Percentiles rank a stretch among this genome's conserved stretches.
Conservation (phyloP, 257 asterid genomes). For the Salvia rosmarinus region DNA sequence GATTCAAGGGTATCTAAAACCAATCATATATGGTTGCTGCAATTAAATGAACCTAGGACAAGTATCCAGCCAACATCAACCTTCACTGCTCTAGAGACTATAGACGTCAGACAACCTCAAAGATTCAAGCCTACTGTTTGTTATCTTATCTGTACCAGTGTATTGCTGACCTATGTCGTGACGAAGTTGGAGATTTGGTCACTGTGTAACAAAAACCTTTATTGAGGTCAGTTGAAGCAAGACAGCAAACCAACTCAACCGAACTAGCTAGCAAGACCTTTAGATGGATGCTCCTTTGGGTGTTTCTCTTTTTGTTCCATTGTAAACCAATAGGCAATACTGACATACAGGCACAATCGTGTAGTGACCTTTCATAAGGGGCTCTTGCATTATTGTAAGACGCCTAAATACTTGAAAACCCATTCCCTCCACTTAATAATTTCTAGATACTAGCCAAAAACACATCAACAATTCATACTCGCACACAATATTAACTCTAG, state of each 20-base stretch:
- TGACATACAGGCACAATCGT: neutral
- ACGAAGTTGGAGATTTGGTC: neutral
- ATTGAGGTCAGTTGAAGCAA: neutral
- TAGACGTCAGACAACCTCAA: neutral
- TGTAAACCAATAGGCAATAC: constrained; percentile 2
- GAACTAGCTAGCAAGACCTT: neutral
- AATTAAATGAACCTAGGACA: neutral
- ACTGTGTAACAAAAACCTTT: neutral
- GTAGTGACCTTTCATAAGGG: neutral
- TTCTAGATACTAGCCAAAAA: constrained; percentile 22
- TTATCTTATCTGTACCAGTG: neutral
- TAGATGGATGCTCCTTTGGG: neutral
- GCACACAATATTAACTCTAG: constrained; percentile 26
- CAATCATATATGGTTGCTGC: too few relatives aligned
- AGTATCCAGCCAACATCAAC: constrained; percentile 1
- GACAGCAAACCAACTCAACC: neutral
- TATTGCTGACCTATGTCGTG: neutral
- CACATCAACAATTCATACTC: constrained; percentile 20
- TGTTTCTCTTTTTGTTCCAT: neutral
- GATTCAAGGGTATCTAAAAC: too few relatives aligned
- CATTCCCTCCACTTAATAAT: constrained; percentile 16
- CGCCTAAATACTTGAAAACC: neutral
- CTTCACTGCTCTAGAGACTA: neutral
- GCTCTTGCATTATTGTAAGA: constrained; percentile 12
- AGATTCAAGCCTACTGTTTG: constrained; percentile 16